Base-by-base conservation (phyloP, 306 rosid genomes). In the Crataegus laevigata region DNA sequence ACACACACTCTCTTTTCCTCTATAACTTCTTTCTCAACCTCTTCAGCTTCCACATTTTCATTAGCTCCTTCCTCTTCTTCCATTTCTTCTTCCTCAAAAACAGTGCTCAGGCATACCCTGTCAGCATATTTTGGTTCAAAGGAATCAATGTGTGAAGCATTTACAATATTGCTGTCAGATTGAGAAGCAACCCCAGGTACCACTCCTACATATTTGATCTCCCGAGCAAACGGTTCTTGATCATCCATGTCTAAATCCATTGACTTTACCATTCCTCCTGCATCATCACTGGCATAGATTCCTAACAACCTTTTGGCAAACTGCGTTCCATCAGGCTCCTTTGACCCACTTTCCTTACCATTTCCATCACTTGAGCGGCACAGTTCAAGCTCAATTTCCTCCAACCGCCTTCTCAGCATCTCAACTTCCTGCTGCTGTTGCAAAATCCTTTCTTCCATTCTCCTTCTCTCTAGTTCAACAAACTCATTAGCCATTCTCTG, bases 241-340 rank as follows among this genome's bases (percentile, higher is more conserved):
- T 96, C 99, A 75, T 96, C 99, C 97, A 89, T 84, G 88, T 92
- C 99, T 82, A 96, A 83, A 75, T 96, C 99, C 69, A 93, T 91
- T 11, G 98, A 93, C 84, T 93, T 91, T 54, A 93, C 97, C 97
- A 89, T 96, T 75, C 87, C 89, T 75, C 89, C 90, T 61, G 89
- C 96, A 5, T 86, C 96, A 82, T 80, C 89, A 72, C 88, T 94
- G 66, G 85, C 80, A 88, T 90, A 90, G 10, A 92, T 76, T 54
- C 89, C 87, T 75, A 96, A 15, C 38, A 96, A 81, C 84, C 93
- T 89, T 75, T 72, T 88, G 36, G 78, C 90, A 66, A 96, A 84
- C 63, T 96, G 89, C 65, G 82, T 87, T 66, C 93, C 80, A 69
- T 89, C 98, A 68, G 76, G 76, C 18, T 90, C 93, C 82, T 82